Evolutionary conservation across 2,329 filamentous ascomycete species (phyloP), one percentile per base, ranked within the genome.

Genomic region (Exophiala aquamarina): DNA sequence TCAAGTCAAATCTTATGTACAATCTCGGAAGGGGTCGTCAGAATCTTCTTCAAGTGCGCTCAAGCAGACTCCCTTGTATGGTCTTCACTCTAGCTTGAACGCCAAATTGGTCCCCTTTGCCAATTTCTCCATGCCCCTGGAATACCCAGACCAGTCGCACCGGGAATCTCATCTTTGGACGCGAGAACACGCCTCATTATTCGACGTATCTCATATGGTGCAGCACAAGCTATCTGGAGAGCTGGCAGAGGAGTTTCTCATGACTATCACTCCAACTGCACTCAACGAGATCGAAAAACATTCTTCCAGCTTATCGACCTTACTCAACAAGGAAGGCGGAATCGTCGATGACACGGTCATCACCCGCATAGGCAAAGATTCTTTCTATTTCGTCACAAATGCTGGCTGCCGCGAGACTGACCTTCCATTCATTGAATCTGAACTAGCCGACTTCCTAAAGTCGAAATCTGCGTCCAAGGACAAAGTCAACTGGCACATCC

Each of bases 21-120:
- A 45, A 45, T 23, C 19, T 4, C 52, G 52, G 6, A 18, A 47
- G 36, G 42, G 41, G 9, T 55, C 48, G 13, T 35, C 41, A 11
- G 34, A 40, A 23, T 37, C 50, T n/a, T 33, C 53, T 9, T 31
- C 36, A n/a, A 34, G 23, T 9, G 43, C 49, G 11, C 48, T 70
- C 48, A 64, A 63, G 28, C 65, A 65, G 70, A 94, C 89, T 2
- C 83, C 85, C 20, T 76, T 96, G 17, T 87, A 92, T 68, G 83
- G 89, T 60, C 74, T 94, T 17, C 87, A 95, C 67, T 63, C 91
- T 53, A 77, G 81, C 49, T 76, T 88, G 64, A 89, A 89, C 58
- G 93, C 80, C 58, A 96, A 95, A 73, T 93, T 97, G 82, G 92
- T 96, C 40, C 88, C 89, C n/a, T 98, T 96, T 70, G 92, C 88